A percentile compares a stretch with the other conserved stretches of the same genome.
phyloP scores from a whole-genome alignment of 768 basidiomycete species.

The Mycena metata region DNA sequence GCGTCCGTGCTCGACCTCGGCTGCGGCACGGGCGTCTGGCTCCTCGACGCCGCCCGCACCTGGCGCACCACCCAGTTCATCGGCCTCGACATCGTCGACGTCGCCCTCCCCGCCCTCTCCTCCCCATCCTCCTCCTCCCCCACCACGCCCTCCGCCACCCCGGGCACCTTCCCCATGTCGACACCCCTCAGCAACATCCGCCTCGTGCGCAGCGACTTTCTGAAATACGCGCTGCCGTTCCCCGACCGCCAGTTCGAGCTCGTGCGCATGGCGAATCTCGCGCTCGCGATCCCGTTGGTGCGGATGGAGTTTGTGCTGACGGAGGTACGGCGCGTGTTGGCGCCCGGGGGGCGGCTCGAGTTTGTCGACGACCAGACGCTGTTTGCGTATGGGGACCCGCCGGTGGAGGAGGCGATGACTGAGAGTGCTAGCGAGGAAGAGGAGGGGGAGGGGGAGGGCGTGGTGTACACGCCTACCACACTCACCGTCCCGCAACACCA shows the following conservation, averaged over 20 bases:
- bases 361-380: conserved; percentile 79
- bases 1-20: conserved; percentile 78
- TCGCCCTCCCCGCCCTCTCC: conserved; percentile 54
- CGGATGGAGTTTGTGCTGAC: conserved; percentile 71
- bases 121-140: conserved; percentile 15
- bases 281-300: conserved; percentile 70
- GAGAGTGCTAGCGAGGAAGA: no score
- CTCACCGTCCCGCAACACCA: neutral
- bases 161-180: conserved; percentile 51
- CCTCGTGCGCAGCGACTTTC: conserved; percentile 75
- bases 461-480: neutral
- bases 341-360: conserved; percentile 74
- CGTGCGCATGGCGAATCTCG: conserved; percentile 79
- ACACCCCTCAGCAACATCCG: conserved; percentile 49
- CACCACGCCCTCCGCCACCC: conserved; percentile 75
- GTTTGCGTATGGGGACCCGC: conserved; percentile 67
- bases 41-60: conserved; percentile 67
- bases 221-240: conserved; percentile 73
- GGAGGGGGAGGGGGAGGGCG: neutral
- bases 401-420: conserved; percentile 37
- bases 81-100: conserved; percentile 75
- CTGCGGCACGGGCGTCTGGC: conserved; percentile 81
- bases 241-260: conserved; percentile 74
- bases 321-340: conserved; percentile 75
- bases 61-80: conserved; percentile 75